phyloP scores from a whole-genome alignment of 1,284 basidiomycete species.

The Leccinum pachyderme region DNA sequence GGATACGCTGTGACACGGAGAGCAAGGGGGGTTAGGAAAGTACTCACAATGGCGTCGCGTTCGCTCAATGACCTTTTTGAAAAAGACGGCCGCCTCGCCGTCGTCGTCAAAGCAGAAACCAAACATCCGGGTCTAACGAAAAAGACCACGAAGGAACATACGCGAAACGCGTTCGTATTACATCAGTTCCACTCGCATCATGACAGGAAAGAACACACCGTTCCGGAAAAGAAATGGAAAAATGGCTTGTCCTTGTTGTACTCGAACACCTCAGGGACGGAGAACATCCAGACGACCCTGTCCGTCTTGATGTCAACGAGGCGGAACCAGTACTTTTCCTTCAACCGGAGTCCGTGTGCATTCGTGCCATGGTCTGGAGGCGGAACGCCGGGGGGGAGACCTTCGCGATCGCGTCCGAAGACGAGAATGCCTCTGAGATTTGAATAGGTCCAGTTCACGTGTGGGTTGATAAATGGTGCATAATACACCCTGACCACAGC shows the following conservation, averaged over 20 bases:
- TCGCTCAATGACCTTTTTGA: constrained; percentile 46
- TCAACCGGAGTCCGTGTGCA: constrained; percentile 26
- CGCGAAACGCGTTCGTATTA: background rate
- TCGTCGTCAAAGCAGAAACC: constrained; percentile 74
- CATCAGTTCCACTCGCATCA: background rate
- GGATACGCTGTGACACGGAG: background rate
- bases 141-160: background rate
- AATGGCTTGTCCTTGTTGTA: constrained; percentile 90
- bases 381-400: constrained; percentile 12
- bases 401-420: constrained; percentile 62
- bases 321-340: constrained; percentile 63
- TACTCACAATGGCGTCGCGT: constrained; percentile 34
- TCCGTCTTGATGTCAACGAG: constrained; percentile 71
- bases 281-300: constrained; percentile 87
- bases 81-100: constrained; percentile 56
- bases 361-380: constrained; percentile 18
- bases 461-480: constrained; percentile 45
- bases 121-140: constrained; percentile 68
- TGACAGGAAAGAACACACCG: constrained; percentile 45
- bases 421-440: constrained; percentile 71
- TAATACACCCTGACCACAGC: constrained; percentile 50
- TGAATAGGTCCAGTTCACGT: constrained; percentile 66
- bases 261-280: constrained; percentile 74
- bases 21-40: background rate
- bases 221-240: constrained; percentile 87